Evolutionary conservation across 495 filamentous ascomycete genomes (phyloP), one percentile per base, ranked within the genome.

Genomic region (Tricharina praecox): DNA sequence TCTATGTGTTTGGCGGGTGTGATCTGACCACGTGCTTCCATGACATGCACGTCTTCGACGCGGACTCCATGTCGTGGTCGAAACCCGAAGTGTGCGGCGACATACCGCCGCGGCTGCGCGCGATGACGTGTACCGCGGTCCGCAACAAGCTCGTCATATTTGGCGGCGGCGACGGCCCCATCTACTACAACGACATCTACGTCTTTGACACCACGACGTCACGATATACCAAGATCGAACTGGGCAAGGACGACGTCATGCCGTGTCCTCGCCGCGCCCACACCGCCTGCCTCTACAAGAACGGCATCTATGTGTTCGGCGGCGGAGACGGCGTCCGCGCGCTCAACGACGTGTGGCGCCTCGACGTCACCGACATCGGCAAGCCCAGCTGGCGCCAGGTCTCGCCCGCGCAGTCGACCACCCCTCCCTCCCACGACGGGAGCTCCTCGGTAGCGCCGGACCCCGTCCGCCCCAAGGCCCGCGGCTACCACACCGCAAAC

Each of bases 111-210:
- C 75, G 75, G 20, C 61, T 79, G 47, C 68, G 76, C 21, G 76
- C 76, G 37, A 79, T 79, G 76, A 78, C 76, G 15, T 74, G 69
- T 50, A 79, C 76, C 3, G 73, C 74, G 11, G 73, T 79, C 3
- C 72, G 73, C 43, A 78, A 77, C 62, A 78, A 76, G 60, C 62
- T 79, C 15, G 68, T 79, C 34, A 66, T 79, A 13, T 79, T 79
- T 51, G 76, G 76, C 11, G 76, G 76, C 20, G 76, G 76, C 35
- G 76, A 79, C 52, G 76, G 76, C 1, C 75, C 75, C 0, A 70
- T 72, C 16, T 79, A 79, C 61, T 79, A 78, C 62, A 78, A 78
- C 50, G 76, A 79, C 54, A 71, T 79, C 18, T 79, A 78, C 59
- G 74, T 79, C 33, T 66, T 78, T 26, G 76, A 79, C 59, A 79